Percentiles rank a stretch among this genome's conserved stretches.
These are phyloP conservation scores for Trichoderma aggressivum DNA, from an alignment of 2,329 filamentous ascomycete species.

Conservation along the genomic window DNA sequence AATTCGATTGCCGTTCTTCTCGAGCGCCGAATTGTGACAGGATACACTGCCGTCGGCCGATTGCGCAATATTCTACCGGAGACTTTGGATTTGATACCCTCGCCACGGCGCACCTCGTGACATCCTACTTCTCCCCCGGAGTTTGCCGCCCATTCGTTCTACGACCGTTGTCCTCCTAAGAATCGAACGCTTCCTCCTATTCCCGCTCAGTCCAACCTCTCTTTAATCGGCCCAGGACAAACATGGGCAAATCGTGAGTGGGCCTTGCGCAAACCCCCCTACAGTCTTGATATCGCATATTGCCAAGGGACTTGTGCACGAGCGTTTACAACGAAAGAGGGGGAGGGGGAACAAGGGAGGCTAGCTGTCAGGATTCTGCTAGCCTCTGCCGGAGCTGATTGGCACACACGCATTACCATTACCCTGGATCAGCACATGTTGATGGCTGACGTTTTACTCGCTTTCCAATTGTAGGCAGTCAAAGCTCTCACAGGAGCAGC, in stretches of 20 bases:
- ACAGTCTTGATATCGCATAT: neutral
- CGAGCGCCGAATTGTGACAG: neutral
- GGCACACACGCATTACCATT: neutral
- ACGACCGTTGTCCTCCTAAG: neutral
- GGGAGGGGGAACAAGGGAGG: neutral
- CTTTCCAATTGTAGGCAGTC: constrained; percentile 66
- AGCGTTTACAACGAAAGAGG: neutral
- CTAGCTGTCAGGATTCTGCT: neutral
- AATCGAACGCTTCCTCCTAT: neutral
- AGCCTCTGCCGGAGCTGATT: neutral
- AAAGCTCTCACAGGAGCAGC: constrained; percentile 95
- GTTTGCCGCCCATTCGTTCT: neutral
- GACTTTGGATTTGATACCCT: neutral
- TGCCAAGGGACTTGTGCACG: neutral
- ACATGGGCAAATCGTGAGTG: constrained; percentile 21
- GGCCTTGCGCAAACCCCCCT: neutral
- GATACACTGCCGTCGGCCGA: neutral
- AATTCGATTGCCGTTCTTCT: neutral
- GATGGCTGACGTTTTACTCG: neutral
- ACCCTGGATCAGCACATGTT: neutral
- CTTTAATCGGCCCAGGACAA: neutral
- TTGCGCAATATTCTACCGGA: neutral
- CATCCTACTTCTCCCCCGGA: neutral
- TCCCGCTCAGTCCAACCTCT: neutral
- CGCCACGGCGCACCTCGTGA: constrained; percentile 2